Percentiles rank a stretch among this genome's conserved stretches.
Conservation (phyloP, 345 rosid genomes). For the Salix viminalis region DNA sequence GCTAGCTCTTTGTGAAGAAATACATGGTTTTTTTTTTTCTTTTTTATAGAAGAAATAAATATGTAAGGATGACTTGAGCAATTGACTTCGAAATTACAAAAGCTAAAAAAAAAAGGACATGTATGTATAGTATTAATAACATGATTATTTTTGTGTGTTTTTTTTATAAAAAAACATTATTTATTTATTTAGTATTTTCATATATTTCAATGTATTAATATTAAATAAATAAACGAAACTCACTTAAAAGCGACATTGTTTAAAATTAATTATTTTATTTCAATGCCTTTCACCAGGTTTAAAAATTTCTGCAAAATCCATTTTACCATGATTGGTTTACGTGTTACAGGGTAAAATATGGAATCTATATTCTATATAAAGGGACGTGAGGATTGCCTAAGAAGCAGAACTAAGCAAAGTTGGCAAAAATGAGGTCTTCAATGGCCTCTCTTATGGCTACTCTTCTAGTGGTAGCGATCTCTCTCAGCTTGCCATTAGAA, state of each 20-base stretch:
- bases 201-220: no score
- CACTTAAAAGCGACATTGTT: not conserved
- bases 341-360: slow-evolving; percentile 7
- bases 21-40: no score
- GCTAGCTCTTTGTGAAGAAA: not conserved
- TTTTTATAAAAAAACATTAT: no score
- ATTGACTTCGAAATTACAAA: not conserved
- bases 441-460: slow-evolving; percentile 48
- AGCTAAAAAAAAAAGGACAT: not conserved
- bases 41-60: not conserved
- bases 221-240: not conserved
- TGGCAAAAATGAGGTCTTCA: slow-evolving; percentile 39
- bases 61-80: not conserved
- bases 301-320: not conserved
- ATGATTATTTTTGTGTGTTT: no score
- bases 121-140: no score
- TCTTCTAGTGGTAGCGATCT: slow-evolving; percentile 40
- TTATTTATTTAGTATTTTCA: no score
- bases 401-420: slow-evolving; percentile 26
- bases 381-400: slow-evolving; percentile 18
- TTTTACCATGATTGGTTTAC: slow-evolving; percentile 12
- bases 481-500: slow-evolving; percentile 42
- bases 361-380: slow-evolving; percentile 75
- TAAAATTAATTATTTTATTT: not conserved
- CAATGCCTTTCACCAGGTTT: not conserved